Conservation (phyloP, 2,329 filamentous ascomycete species). For the Aureobasidium sp. region DNA sequence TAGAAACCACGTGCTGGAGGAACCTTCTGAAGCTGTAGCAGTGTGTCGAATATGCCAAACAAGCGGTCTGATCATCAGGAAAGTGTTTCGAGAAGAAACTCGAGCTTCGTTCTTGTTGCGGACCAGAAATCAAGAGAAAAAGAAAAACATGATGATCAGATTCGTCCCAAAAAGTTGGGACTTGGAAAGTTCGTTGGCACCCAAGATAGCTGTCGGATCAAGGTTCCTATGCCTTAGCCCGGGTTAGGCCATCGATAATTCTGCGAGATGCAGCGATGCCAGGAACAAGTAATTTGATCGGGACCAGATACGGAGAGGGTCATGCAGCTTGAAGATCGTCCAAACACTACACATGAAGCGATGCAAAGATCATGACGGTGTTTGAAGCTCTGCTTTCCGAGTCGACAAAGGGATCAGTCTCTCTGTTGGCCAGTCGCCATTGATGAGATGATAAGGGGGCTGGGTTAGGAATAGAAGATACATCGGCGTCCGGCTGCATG, state of each 20-base stretch:
- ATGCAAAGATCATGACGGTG: slow-evolving; percentile 6
- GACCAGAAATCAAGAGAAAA: neutral
- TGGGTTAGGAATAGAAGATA: slow-evolving; percentile 7
- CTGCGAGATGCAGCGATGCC: slow-evolving; percentile 12
- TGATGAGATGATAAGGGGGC: slow-evolving; percentile 7
- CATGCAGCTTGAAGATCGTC: slow-evolving; percentile 12
- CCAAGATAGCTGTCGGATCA: slow-evolving; percentile 9
- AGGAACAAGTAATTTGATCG: slow-evolving; percentile 14
- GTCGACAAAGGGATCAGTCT: neutral
- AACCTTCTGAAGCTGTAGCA: neutral
- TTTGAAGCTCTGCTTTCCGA: neutral
- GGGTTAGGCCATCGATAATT: slow-evolving; percentile 4
- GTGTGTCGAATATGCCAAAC: neutral
- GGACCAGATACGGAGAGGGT: slow-evolving; percentile 2
- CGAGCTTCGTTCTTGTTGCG: neutral
- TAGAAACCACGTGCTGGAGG: neutral
- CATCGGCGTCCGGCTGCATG: slow-evolving; percentile 5
- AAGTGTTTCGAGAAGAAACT: neutral
- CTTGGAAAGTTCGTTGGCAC: slow-evolving; percentile 3
- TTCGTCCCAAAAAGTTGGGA: neutral
- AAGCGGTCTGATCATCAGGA: neutral
- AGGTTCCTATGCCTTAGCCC: slow-evolving; percentile 5
- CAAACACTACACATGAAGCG: slow-evolving; percentile 7
- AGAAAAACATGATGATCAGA: neutral
- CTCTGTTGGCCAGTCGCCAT: slow-evolving; percentile 1